These are phyloP conservation scores for Dothistroma septosporum DNA, from an alignment of 2,329 filamentous ascomycete genomes.

Conservation along the genomic window DNA sequence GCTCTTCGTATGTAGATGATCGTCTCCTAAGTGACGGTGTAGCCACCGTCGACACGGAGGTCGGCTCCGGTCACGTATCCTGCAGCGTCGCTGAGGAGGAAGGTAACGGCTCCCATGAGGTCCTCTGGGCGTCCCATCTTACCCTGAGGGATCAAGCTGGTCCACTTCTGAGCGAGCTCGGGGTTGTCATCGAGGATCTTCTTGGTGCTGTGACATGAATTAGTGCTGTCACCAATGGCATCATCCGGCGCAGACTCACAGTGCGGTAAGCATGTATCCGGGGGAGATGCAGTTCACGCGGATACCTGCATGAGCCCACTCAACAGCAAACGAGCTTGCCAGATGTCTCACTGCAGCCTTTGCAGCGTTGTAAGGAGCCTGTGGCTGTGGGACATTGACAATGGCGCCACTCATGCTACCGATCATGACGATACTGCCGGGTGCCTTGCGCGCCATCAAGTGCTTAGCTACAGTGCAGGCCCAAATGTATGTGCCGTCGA, in stretches of 20 bases:
- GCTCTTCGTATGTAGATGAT: neutral
- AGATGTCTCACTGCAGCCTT: slow-evolving; percentile 91
- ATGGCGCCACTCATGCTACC: slow-evolving; percentile 92
- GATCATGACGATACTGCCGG: slow-evolving; percentile 89
- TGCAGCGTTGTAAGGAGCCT: slow-evolving; percentile 86
- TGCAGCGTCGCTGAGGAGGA: slow-evolving; percentile 75
- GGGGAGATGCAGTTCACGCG: slow-evolving; percentile 93
- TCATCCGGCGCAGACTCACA: slow-evolving; percentile 58
- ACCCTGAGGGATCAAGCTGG: slow-evolving; percentile 81
- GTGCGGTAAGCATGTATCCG: slow-evolving; percentile 91
- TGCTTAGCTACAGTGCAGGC: slow-evolving; percentile 81
- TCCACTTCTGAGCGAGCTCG: slow-evolving; percentile 86
- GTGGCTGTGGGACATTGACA: slow-evolving; percentile 92
- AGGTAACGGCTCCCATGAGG: slow-evolving; percentile 87
- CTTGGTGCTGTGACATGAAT: slow-evolving; percentile 60
- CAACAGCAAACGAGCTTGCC: slow-evolving; percentile 80
- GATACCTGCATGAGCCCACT: slow-evolving; percentile 85
- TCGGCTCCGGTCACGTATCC: slow-evolving; percentile 61
- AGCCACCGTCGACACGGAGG: slow-evolving; percentile 43
- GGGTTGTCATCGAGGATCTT: slow-evolving; percentile 94
- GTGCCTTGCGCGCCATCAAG: slow-evolving; percentile 72
- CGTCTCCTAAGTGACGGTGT: slow-evolving; percentile 38
- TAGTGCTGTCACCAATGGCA: neutral
- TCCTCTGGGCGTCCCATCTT: slow-evolving; percentile 92
- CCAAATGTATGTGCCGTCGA: slow-evolving; percentile 88